These are phyloP conservation scores for Breviolum minutum DNA, from an alignment of 73 alveolate species.

Conservation along the genomic window DNA sequence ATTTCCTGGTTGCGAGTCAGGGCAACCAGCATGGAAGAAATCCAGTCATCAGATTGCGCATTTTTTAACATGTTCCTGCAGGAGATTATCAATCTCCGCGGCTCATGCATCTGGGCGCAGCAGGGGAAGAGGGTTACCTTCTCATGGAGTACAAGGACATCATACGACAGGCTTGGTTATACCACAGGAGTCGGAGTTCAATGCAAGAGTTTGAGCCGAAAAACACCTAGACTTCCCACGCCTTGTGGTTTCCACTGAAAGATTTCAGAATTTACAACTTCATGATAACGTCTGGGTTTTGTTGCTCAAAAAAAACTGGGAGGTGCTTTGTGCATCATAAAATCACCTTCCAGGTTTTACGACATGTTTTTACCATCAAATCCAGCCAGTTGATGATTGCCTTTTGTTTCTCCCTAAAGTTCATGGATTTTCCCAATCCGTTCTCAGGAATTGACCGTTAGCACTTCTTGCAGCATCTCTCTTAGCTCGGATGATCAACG, in stretches of 20 bases:
- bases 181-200: background rate
- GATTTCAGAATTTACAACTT: background rate
- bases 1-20: too few relatives aligned
- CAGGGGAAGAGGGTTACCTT: conserved; percentile 45
- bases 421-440: background rate
- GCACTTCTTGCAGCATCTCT: conserved; percentile 73
- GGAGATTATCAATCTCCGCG: conserved; percentile 77
- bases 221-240: background rate
- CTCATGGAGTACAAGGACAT: conserved; percentile 56
- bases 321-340: too few relatives aligned
- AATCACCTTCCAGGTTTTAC: too few relatives aligned
- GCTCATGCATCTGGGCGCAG: conserved; percentile 21
- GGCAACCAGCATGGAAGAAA: too few relatives aligned
- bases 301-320: background rate
- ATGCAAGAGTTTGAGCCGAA: background rate
- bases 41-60: background rate
- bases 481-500: conserved; percentile 74
- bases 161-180: conserved; percentile 19
- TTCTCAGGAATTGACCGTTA: conserved; percentile 58
- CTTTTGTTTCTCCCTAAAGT: background rate
- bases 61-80: background rate
- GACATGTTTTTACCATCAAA: too few relatives aligned
- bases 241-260: background rate
- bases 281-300: background rate
- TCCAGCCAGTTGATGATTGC: too few relatives aligned